Base-by-base conservation (phyloP, 2,329 filamentous ascomycete genomes). In the Magnaporthiopsis poae region DNA sequence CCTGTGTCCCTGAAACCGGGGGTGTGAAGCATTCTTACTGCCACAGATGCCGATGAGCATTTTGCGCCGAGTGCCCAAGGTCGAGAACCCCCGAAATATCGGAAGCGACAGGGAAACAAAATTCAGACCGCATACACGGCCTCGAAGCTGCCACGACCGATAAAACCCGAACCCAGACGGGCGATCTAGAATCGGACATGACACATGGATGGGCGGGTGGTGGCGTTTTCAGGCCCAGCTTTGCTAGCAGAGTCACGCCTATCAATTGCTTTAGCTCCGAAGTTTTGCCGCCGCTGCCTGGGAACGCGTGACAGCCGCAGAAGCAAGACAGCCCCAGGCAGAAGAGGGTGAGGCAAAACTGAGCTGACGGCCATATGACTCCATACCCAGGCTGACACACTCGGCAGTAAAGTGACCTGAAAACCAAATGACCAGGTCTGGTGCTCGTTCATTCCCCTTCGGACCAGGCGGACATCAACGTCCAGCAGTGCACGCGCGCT, bases 11-110 rank as follows among this genome's bases (percentile, higher is more conserved):
- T 21, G 21, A 56, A 56, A n/a, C 46, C 21, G 1, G 46, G 39
- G 46, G 21, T 21, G 21, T 56, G 46, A 25, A 56, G n/a, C 46
- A 56, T 56, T 56, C 46, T 56, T 81, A 89, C 88, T 87, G 74
- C 89, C 89, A 72, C 90, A 92, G 68, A 93, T 83, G 66, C 90
- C 90, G 69, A 92, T 89, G 60, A 93, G 82, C 90, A 93, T 92
- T 33, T 78, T 18, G 15, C 31, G 21, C 25, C 21, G 21, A 46
- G 27, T 64, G 46, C 21, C 11, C 11, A 12, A 36, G 12, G 35
- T 18, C 39, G 11, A 18, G 39, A 46, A 18, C 12, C 39, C 39
- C 39, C 12, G 12, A 46, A 46, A 46, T 2, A 18, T 4, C 39
- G 5, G 13, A 46, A 46, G 18, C 13, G 4, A 18, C 4, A 18